phyloP scores from a whole-genome alignment of 352 stramenopile genomes.

The Pythium sp. region DNA sequence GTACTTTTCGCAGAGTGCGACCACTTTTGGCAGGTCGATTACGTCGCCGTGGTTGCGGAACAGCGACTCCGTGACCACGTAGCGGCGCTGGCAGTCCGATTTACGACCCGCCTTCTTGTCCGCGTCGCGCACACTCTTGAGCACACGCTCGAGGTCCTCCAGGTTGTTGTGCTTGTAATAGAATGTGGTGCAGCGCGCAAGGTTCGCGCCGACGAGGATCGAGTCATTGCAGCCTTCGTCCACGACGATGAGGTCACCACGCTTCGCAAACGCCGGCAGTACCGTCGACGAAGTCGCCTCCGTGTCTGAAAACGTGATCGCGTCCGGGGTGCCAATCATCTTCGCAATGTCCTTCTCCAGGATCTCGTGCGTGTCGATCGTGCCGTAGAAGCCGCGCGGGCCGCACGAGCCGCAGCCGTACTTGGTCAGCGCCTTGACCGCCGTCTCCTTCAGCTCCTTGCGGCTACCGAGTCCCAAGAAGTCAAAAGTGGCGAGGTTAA shows the following conservation, averaged over 20 bases:
- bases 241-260: slow-evolving; percentile 95
- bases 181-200: slow-evolving; percentile 91
- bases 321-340: slow-evolving; percentile 92
- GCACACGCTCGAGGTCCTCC: slow-evolving; percentile 92
- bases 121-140: slow-evolving; percentile 82
- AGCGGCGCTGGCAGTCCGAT: slow-evolving; percentile 90
- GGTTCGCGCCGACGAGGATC: slow-evolving; percentile 90
- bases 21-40: slow-evolving; percentile 91
- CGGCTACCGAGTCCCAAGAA: slow-evolving; percentile 92
- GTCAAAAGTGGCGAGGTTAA: slow-evolving; percentile 97
- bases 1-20: slow-evolving; percentile 90
- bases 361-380: slow-evolving; percentile 90
- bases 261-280: slow-evolving; percentile 96
- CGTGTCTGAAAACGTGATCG: slow-evolving; percentile 97
- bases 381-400: slow-evolving; percentile 98
- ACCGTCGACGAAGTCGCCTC: slow-evolving; percentile 93
- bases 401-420: slow-evolving; percentile 98
- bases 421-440: slow-evolving; percentile 88
- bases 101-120: slow-evolving; percentile 85
- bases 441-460: slow-evolving; percentile 86
- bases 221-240: slow-evolving; percentile 96
- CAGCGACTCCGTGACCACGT: slow-evolving; percentile 97
- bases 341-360: slow-evolving; percentile 91
- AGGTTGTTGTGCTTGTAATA: slow-evolving; percentile 99
- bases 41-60: slow-evolving; percentile 98